Conservation (phyloP, 768 basidiomycete genomes). For the Tylopilus balloui region DNA sequence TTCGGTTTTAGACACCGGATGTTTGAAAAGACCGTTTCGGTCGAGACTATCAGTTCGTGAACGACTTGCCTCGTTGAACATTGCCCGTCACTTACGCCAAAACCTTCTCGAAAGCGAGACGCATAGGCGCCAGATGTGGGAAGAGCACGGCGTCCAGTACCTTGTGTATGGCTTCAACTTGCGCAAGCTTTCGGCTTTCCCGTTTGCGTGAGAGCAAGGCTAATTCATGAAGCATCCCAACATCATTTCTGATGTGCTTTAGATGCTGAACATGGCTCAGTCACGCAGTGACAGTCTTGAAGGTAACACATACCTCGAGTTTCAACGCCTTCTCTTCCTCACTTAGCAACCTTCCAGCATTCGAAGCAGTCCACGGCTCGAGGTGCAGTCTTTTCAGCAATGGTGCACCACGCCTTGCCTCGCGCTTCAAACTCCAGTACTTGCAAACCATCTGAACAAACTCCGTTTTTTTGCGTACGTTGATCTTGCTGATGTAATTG, state of each 20-base stretch:
- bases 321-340: conserved; percentile 82
- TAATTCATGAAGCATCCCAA: conserved; percentile 66
- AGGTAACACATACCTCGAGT: conserved; percentile 56
- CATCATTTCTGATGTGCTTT: conserved; percentile 64
- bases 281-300: background rate
- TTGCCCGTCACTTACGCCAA: conserved; percentile 47
- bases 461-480: conserved; percentile 68
- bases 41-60: conserved; percentile 53
- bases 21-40: conserved; percentile 68
- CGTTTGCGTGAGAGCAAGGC: conserved; percentile 68
- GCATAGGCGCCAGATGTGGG: conserved; percentile 56
- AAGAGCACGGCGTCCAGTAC: conserved; percentile 64
- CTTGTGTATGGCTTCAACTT: conserved; percentile 61
- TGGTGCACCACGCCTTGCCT: conserved; percentile 89
- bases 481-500: conserved; percentile 67
- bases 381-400: conserved; percentile 88
- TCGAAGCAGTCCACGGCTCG: conserved; percentile 93
- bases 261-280: conserved; percentile 39
- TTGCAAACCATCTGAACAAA: conserved; percentile 76
- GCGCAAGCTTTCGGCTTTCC: conserved; percentile 74
- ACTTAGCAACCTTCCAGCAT: conserved; percentile 57
- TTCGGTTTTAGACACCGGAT: conserved; percentile 71
- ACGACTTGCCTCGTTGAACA: background rate
- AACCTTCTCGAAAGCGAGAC: conserved; percentile 66
- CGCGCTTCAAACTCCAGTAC: conserved; percentile 98